Evolutionary conservation across 1,139 yeast genomes (phyloP).

Genomic region (Geotrichum australiense): DNA sequence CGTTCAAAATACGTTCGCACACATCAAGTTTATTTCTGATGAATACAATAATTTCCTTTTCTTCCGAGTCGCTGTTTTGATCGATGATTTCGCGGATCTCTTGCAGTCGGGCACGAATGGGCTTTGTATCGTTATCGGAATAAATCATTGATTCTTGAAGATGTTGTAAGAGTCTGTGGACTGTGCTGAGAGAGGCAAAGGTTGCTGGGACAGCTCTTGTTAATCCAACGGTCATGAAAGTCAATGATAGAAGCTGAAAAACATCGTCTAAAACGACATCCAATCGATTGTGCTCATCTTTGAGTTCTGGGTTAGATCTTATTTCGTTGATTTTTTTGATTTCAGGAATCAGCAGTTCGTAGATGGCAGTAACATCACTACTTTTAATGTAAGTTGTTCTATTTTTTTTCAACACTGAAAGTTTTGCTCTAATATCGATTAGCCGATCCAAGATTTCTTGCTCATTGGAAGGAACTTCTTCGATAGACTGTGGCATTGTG

Average conservation of each 20-base stretch:
- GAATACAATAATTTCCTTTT: constrained; percentile 28
- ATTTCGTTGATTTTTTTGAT: constrained; percentile 29
- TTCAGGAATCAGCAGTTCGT: constrained; percentile 35
- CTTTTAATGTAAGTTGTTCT: constrained; percentile 46
- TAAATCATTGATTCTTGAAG: constrained; percentile 72
- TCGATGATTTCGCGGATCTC: constrained; percentile 60
- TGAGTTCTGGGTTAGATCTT: constrained; percentile 27
- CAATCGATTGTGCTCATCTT: constrained; percentile 36
- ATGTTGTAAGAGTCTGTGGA: constrained; percentile 73
- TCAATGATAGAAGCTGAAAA: constrained; percentile 75
- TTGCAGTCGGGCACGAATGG: constrained; percentile 60
- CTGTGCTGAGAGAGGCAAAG: constrained; percentile 80
- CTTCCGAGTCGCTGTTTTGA: constrained; percentile 26
- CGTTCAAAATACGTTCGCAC: constrained; percentile 26
- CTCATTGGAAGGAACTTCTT: constrained; percentile 38
- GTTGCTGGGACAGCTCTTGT: constrained; percentile 90
- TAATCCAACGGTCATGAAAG: constrained; percentile 86
- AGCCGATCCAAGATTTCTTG: constrained; percentile 40
- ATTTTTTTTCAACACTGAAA: constrained; percentile 46
- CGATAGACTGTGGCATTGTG: constrained; percentile 9
- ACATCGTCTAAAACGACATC: constrained; percentile 81
- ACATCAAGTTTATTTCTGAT: constrained; percentile 27
- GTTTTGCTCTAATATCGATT: constrained; percentile 36
- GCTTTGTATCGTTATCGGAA: constrained; percentile 74
- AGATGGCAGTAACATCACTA: constrained; percentile 44